Percentiles rank a stretch among this genome's conserved stretches.
phyloP scores from a whole-genome alignment of 1,139 yeast species.

The Ashbya aceris region DNA sequence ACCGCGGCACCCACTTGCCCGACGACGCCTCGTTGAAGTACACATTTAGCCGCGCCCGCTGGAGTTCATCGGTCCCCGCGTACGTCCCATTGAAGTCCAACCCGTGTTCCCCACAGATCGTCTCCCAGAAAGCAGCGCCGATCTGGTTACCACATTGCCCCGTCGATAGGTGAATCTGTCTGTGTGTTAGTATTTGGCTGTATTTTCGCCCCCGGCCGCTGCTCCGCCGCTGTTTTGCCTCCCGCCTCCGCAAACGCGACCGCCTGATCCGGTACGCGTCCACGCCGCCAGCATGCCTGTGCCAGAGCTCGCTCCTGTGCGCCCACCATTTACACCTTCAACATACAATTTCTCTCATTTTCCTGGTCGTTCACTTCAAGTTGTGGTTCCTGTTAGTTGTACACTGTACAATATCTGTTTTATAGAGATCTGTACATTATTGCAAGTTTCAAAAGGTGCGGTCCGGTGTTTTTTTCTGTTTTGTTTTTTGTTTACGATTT shows the following conservation, averaged over 20 bases:
- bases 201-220: not conserved
- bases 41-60: slow-evolving; percentile 35
- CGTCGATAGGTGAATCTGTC: slow-evolving; percentile 83
- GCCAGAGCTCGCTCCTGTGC: not conserved
- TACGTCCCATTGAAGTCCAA: slow-evolving; percentile 76
- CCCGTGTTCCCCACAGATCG: slow-evolving; percentile 95
- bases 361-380: slow-evolving; percentile 1
- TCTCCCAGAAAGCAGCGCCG: slow-evolving; percentile 97
- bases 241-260: not conserved
- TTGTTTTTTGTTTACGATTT: slow-evolving; percentile 1
- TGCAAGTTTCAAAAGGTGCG: not conserved
- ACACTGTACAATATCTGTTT: not conserved
- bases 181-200: not conserved
- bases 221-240: not conserved
- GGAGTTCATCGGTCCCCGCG: slow-evolving; percentile 59
- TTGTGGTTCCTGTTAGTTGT: not conserved
- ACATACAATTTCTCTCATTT: slow-evolving; percentile 56
- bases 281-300: not conserved
- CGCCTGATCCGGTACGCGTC: not conserved
- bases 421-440: slow-evolving; percentile 3
- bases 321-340: not conserved
- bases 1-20: slow-evolving; percentile 87
- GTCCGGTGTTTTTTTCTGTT: slow-evolving; percentile 2
- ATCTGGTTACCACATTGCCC: slow-evolving; percentile 99
- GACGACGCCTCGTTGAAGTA: slow-evolving; percentile 64